Evolutionary conservation across 2,329 filamentous ascomycete genomes (phyloP).

Genomic region (Pezicula rhizophila): DNA sequence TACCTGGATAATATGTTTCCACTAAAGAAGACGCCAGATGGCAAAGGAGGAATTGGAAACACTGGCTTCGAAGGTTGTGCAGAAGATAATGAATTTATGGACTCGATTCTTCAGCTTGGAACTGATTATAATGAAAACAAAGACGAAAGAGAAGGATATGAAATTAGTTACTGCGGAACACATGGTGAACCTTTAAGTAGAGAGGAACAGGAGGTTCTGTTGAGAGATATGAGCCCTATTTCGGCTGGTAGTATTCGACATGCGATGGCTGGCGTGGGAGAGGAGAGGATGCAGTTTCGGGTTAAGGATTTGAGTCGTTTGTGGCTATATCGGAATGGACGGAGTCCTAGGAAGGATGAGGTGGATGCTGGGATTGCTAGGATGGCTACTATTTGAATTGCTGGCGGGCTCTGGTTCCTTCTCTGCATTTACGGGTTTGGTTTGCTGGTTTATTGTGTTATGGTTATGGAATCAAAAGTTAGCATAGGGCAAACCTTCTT

Average conservation of each 20-base stretch:
- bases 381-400: constrained; percentile 7
- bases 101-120: constrained; percentile 6
- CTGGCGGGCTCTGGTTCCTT: background rate
- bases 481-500: too few species aligned
- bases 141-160: constrained; percentile 40
- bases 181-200: constrained; percentile 11
- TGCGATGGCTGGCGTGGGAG: constrained; percentile 2
- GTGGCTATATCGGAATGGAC: constrained; percentile 58
- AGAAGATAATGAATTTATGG: constrained; percentile 18
- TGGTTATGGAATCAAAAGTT: too few species aligned
- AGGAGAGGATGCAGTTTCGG: constrained; percentile 31
- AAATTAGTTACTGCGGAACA: constrained; percentile 29
- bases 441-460: too few species aligned
- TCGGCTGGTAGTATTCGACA: background rate
- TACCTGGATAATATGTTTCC: constrained; percentile 30
- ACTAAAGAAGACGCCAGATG: constrained; percentile 4
- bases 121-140: constrained; percentile 34
- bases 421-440: too few species aligned
- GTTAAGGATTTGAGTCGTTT: constrained; percentile 57
- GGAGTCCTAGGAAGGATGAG: constrained; percentile 34
- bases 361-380: constrained; percentile 15
- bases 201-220: constrained; percentile 11
- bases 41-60: constrained; percentile 12
- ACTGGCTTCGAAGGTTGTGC: constrained; percentile 12
- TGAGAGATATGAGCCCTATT: constrained; percentile 20